These are phyloP conservation scores for Penicillium alfredii DNA, from an alignment of 495 filamentous ascomycete species.

Conservation along the genomic window DNA sequence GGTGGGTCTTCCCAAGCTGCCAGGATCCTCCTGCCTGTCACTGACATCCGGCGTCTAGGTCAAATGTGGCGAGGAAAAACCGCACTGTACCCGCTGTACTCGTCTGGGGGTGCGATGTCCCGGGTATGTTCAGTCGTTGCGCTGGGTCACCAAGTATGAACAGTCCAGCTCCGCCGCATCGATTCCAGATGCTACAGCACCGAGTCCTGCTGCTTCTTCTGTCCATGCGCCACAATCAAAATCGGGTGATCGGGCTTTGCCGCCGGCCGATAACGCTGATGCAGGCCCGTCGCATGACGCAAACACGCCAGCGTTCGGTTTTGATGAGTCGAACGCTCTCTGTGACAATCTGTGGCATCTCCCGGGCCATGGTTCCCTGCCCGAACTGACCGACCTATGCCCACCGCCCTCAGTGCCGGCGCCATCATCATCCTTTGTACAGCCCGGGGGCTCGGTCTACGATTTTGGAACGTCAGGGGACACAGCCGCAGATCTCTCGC, in stretches of 20 bases:
- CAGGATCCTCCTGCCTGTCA: no score
- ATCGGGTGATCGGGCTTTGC: not conserved
- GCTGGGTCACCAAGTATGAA: constrained; percentile 51
- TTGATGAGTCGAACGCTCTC: constrained; percentile 18
- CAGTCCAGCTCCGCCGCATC: constrained; percentile 14
- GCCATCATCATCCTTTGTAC: constrained; percentile 13
- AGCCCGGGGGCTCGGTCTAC: constrained; percentile 18
- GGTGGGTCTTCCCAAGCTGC: constrained; percentile 22
- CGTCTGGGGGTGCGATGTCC: constrained; percentile 45
- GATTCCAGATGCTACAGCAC: constrained; percentile 6
- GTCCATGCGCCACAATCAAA: constrained; percentile 4
- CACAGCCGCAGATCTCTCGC: constrained; percentile 22
- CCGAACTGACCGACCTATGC: constrained; percentile 33
- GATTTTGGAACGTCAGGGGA: constrained; percentile 22
- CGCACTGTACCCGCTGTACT: constrained; percentile 47
- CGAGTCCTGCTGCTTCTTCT: constrained; percentile 9
- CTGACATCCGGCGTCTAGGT: no score
- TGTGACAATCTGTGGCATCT: constrained; percentile 37
- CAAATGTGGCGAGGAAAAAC: constrained; percentile 53
- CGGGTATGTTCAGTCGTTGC: constrained; percentile 47
- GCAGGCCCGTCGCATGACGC: constrained; percentile 2
- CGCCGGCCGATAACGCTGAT: constrained; percentile 6
- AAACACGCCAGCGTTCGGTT: constrained; percentile 6
- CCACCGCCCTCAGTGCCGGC: constrained; percentile 16
- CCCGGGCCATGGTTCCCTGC: constrained; percentile 25